Evolutionary conservation across 177 flowering plant species (phyloP).

Genomic region (Vitis hybrid): DNA sequence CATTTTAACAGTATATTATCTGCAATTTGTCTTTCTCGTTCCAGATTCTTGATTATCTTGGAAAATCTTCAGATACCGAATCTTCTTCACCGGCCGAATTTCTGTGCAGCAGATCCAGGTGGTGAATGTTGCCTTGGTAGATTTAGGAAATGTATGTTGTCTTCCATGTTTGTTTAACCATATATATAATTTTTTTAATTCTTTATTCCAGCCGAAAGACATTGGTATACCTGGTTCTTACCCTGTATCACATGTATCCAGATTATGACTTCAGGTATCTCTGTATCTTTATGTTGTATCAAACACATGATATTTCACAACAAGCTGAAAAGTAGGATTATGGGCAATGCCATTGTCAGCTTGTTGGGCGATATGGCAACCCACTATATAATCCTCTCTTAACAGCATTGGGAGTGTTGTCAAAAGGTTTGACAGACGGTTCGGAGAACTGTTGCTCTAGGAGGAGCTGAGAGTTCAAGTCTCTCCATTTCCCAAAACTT

Average conservation of each 20-base stretch:
- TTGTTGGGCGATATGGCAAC: slow-evolving; percentile 90
- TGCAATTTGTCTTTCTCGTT: background rate
- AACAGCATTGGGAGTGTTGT: slow-evolving; percentile 80
- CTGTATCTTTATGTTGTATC: slow-evolving; percentile 19
- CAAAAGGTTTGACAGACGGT: slow-evolving; percentile 98
- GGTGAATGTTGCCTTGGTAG: slow-evolving; percentile 9
- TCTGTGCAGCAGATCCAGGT: slow-evolving; percentile 80
- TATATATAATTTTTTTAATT: slow-evolving; percentile 5
- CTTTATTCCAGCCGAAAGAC: slow-evolving; percentile 80
- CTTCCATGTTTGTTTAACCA: slow-evolving; percentile 15
- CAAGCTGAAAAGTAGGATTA: slow-evolving; percentile 55
- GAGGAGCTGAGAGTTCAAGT: slow-evolving; percentile 99
- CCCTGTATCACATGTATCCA: slow-evolving; percentile 89
- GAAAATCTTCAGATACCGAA: slow-evolving; percentile 75
- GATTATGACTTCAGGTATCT: slow-evolving; percentile 98
- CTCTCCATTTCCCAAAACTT: slow-evolving; percentile 96
- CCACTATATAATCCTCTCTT: slow-evolving; percentile 61
- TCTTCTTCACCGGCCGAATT: slow-evolving; percentile 71
- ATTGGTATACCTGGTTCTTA: slow-evolving; percentile 80
- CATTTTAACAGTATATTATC: background rate
- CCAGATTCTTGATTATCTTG: slow-evolving; percentile 87
- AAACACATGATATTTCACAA: background rate
- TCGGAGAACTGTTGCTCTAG: slow-evolving; percentile 80
- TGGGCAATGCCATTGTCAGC: slow-evolving; percentile 99
- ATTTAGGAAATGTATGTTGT: background rate